Percentiles rank a stretch among this genome's conserved stretches.
Evolutionary conservation across 192 early-diverging fungal genomes (phyloP).

Genomic region (Backusella luteola): DNA sequence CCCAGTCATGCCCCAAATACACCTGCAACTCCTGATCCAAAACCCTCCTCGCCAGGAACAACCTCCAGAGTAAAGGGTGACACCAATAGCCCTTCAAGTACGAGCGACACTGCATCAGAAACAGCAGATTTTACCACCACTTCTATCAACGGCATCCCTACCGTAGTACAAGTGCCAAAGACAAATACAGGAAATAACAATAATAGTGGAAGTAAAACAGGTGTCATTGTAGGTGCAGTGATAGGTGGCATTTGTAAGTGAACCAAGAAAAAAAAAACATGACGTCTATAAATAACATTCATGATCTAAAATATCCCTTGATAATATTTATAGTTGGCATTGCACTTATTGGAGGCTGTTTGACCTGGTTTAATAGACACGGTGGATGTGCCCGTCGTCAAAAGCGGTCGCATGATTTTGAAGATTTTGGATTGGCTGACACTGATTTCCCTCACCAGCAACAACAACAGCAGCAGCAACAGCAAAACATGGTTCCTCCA

Average conservation of each 20-base stretch:
- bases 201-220: constrained; percentile 11
- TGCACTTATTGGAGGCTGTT: constrained; percentile 33
- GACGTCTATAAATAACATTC: neutral
- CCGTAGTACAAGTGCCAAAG: neutral
- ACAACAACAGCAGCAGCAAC: constrained; percentile 5
- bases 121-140: neutral
- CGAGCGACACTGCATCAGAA: neutral
- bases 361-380: constrained; percentile 30
- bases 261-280: neutral
- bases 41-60: neutral
- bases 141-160: neutral
- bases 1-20: neutral
- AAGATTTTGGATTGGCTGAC: constrained; percentile 36
- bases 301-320: neutral
- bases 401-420: constrained; percentile 26
- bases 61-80: neutral
- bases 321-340: constrained; percentile 23
- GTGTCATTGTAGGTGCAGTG: constrained; percentile 13
- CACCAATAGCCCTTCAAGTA: neutral
- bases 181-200: neutral
- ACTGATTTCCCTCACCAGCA: constrained; percentile 28
- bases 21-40: neutral
- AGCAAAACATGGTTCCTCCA: neutral
- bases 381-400: constrained; percentile 34
- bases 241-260: constrained; percentile 20